Percentiles rank a stretch among this genome's conserved stretches.
Evolutionary conservation across 2,329 filamentous ascomycete species (phyloP).

Genomic region (Talaromyces marneffei): DNA sequence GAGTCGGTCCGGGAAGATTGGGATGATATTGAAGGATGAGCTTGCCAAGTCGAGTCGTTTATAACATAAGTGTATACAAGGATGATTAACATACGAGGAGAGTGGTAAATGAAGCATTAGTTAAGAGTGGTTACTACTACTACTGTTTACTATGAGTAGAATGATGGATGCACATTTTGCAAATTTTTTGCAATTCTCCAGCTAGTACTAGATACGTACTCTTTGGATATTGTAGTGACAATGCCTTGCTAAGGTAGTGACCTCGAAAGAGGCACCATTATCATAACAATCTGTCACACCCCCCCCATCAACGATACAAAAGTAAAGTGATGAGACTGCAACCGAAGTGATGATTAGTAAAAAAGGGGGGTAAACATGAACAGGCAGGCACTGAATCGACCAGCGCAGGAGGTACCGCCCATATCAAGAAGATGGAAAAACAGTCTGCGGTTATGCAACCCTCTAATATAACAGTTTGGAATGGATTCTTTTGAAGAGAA

Average conservation of each 20-base stretch:
- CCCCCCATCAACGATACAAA: slow-evolving; percentile 3
- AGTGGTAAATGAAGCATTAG: not conserved
- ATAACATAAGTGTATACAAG: not conserved
- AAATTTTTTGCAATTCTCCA: not conserved
- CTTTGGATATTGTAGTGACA: not conserved
- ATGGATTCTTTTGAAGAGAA: slow-evolving; percentile 18
- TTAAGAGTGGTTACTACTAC: not conserved
- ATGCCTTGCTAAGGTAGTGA: not conserved
- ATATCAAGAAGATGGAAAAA: slow-evolving; percentile 14
- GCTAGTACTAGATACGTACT: not conserved
- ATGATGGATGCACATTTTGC: not conserved
- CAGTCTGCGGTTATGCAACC: slow-evolving; percentile 33
- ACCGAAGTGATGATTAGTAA: slow-evolving; percentile 10
- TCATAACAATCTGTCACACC: not conserved
- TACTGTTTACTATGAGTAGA: not conserved
- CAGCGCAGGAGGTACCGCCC: slow-evolving; percentile 37
- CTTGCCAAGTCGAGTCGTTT: slow-evolving; percentile 25
- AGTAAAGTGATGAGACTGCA: slow-evolving; percentile 5
- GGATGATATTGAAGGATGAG: slow-evolving; percentile 33
- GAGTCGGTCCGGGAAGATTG: slow-evolving; percentile 13
- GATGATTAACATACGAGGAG: not conserved
- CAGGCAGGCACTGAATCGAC: slow-evolving; percentile 37
- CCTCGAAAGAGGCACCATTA: not conserved
- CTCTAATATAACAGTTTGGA: slow-evolving; percentile 32
- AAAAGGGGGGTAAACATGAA: slow-evolving; percentile 16